Conservation (phyloP, 2,329 filamentous ascomycete species). For the Lachnellula cervina region DNA sequence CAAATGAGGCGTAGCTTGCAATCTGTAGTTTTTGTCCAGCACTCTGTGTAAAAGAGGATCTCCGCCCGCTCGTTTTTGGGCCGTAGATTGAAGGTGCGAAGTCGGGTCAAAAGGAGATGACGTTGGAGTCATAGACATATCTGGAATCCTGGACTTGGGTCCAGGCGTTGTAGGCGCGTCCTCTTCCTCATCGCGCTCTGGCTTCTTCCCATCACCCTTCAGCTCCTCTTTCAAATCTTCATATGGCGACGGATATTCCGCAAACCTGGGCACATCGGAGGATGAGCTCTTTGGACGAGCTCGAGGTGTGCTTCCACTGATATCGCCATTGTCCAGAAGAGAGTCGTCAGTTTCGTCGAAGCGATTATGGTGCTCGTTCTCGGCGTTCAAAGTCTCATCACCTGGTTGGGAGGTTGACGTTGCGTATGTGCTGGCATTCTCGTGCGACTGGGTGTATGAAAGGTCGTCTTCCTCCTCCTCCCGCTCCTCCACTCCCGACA, state of each 20-base stretch:
- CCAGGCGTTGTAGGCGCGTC: slow-evolving; percentile 31
- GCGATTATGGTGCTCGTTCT: slow-evolving; percentile 25
- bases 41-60: slow-evolving; percentile 85
- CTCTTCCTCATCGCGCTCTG: slow-evolving; percentile 39
- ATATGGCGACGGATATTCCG: slow-evolving; percentile 70
- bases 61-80: slow-evolving; percentile 38
- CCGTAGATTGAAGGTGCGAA: slow-evolving; percentile 36
- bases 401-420: slow-evolving; percentile 39
- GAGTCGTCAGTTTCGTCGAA: slow-evolving; percentile 52
- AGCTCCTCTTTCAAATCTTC: slow-evolving; percentile 67
- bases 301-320: slow-evolving; percentile 65
- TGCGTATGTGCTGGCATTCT: slow-evolving; percentile 28
- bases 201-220: slow-evolving; percentile 36
- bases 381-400: slow-evolving; percentile 25
- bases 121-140: slow-evolving; percentile 60
- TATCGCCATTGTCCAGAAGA: slow-evolving; percentile 58
- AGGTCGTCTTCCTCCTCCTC: slow-evolving; percentile 52
- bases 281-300: slow-evolving; percentile 45
- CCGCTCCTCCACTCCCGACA: slow-evolving; percentile 88
- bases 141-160: slow-evolving; percentile 45
- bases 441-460: slow-evolving; percentile 33
- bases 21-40: slow-evolving; percentile 91
- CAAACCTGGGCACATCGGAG: slow-evolving; percentile 46
- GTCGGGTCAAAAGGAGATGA: slow-evolving; percentile 52
- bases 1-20: slow-evolving; percentile 84